phyloP scores from a whole-genome alignment of 495 filamentous ascomycete species.

The Physcia stellaris region DNA sequence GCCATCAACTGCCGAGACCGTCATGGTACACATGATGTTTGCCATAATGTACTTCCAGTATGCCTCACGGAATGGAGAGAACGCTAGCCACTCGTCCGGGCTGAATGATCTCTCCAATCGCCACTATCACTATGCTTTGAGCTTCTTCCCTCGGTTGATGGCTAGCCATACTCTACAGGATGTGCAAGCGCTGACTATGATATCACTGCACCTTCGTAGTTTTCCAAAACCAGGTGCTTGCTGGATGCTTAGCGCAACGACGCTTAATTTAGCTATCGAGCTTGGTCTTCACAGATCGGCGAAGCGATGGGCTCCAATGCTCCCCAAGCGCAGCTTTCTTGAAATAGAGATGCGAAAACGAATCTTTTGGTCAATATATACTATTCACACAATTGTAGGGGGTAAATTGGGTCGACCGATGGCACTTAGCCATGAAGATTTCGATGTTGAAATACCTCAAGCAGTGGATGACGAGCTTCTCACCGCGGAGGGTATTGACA shows the following conservation, averaged over 20 bases:
- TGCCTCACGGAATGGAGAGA: slow-evolving; percentile 45
- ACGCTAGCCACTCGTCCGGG: slow-evolving; percentile 29
- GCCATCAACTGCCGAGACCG: slow-evolving; percentile 47
- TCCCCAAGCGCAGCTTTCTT: slow-evolving; percentile 31
- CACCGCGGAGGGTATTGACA: slow-evolving; percentile 28
- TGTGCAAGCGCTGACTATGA: slow-evolving; percentile 56
- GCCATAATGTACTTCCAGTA: slow-evolving; percentile 65
- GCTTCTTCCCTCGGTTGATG: slow-evolving; percentile 49
- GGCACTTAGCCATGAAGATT: slow-evolving; percentile 53
- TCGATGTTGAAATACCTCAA: slow-evolving; percentile 63
- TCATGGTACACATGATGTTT: slow-evolving; percentile 66
- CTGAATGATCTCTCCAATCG: slow-evolving; percentile 50
- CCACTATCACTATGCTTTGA: slow-evolving; percentile 62
- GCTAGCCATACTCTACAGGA: slow-evolving; percentile 44
- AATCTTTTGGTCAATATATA: slow-evolving; percentile 56
- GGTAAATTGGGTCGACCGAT: slow-evolving; percentile 66
- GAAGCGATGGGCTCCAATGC: slow-evolving; percentile 43
- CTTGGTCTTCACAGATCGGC: slow-evolving; percentile 58
- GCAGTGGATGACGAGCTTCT: slow-evolving; percentile 47
- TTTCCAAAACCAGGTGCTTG: slow-evolving; percentile 69
- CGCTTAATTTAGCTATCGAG: slow-evolving; percentile 53
- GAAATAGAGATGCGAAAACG: slow-evolving; percentile 66
- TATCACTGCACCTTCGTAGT: slow-evolving; percentile 53
- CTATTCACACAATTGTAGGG: slow-evolving; percentile 48
- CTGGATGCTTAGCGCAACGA: slow-evolving; percentile 45